Conservation (phyloP, 768 basidiomycete species). For the Pulveroboletus ravenelii region DNA sequence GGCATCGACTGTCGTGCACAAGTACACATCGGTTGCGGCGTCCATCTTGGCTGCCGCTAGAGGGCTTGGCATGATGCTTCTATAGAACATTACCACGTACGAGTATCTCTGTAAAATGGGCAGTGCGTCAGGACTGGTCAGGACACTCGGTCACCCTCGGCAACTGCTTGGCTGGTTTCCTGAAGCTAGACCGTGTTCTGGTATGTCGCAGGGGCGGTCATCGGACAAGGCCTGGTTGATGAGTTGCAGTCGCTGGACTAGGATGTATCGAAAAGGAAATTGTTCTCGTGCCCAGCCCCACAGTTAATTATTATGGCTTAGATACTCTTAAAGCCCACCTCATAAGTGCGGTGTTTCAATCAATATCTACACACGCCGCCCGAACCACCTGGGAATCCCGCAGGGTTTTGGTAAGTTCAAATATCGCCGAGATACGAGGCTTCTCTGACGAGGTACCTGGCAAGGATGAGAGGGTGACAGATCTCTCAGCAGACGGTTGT, state of each 20-base stretch:
- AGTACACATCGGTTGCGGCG: constrained; percentile 1
- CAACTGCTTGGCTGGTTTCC: too few species aligned
- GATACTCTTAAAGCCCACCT: neutral
- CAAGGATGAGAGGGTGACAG: neutral
- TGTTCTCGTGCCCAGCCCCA: neutral
- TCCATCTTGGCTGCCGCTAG: constrained; percentile 10
- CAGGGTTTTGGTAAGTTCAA: neutral
- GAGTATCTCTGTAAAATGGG: too few species aligned
- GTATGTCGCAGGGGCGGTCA: too few species aligned
- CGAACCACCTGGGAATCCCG: constrained; percentile 4
- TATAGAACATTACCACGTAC: neutral
- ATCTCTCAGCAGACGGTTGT: too few species aligned
- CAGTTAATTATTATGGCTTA: neutral
- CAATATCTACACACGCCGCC: neutral
- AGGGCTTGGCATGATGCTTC: constrained; percentile 14
- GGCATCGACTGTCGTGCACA: neutral
- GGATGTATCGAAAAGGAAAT: neutral
- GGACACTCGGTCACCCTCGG: too few species aligned
- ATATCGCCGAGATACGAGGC: neutral
- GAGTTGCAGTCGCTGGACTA: too few species aligned
- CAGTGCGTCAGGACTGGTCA: too few species aligned
- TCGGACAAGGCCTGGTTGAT: neutral
- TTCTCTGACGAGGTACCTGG: neutral
- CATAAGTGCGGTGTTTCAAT: constrained; percentile 2
- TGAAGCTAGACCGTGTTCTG: too few species aligned